Conservation (phyloP, 2,329 filamentous ascomycete species). For the Calonectria ilicicola region DNA sequence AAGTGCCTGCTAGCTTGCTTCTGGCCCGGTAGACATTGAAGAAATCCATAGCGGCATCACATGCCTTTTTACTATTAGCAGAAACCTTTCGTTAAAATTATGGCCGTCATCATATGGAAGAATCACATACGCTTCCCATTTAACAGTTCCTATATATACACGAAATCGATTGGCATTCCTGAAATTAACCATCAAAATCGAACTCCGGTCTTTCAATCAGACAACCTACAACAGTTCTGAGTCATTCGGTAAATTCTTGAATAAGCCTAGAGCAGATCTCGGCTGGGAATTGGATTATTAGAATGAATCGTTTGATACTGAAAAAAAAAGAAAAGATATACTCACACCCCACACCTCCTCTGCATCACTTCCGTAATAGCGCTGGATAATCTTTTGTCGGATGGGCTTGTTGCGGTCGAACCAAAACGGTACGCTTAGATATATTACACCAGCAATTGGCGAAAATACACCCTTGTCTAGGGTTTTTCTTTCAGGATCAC, state of each 20-base stretch:
- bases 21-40: conserved; percentile 26
- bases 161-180: conserved; percentile 19
- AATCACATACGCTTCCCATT: conserved; percentile 31
- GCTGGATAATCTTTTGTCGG: conserved; percentile 16
- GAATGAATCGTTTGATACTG: background rate
- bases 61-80: conserved; percentile 15
- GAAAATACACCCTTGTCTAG: conserved; percentile 21
- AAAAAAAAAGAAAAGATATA: no score
- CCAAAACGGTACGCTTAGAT: conserved; percentile 29
- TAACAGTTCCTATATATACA: conserved; percentile 25
- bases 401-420: conserved; percentile 25
- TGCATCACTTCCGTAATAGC: conserved; percentile 22
- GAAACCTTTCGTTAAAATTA: background rate
- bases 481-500: no score
- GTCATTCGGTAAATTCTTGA: conserved; percentile 21
- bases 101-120: background rate
- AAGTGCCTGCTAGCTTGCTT: conserved; percentile 21
- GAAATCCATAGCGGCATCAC: conserved; percentile 24
- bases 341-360: conserved; percentile 29
- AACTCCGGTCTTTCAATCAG: background rate
- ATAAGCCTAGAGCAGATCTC: conserved; percentile 22
- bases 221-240: conserved; percentile 22
- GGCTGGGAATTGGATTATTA: conserved; percentile 5
- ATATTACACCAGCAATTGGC: conserved; percentile 28
- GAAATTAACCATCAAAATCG: conserved; percentile 16